Evolutionary conservation across 805 yeast genomes (phyloP).

Genomic region (Pichia phayaonensis): DNA sequence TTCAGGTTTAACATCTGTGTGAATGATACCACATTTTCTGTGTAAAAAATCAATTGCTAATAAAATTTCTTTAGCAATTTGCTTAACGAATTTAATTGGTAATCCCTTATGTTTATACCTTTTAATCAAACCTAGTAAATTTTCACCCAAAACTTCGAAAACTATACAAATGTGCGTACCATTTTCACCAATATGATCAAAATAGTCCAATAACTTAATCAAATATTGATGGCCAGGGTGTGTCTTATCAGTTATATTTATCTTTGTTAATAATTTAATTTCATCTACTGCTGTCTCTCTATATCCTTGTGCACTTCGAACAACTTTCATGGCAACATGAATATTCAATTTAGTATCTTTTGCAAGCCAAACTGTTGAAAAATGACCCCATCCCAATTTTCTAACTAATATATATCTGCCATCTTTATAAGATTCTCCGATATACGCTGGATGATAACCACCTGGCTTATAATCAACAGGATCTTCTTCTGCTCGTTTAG

Average conservation of each 20-base stretch:
- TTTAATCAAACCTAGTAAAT: slow-evolving; percentile 73
- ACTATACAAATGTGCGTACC: slow-evolving; percentile 96
- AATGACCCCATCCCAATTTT: slow-evolving; percentile 98
- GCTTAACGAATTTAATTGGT: slow-evolving; percentile 49
- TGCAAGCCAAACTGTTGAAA: slow-evolving; percentile 93
- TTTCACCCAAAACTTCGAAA: slow-evolving; percentile 94
- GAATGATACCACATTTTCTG: slow-evolving; percentile 57
- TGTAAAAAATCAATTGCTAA: slow-evolving; percentile 53
- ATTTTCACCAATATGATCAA: slow-evolving; percentile 81
- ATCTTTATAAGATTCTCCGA: slow-evolving; percentile 78
- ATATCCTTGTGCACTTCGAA: slow-evolving; percentile 82
- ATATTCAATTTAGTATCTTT: slow-evolving; percentile 44
- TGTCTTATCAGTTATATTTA: slow-evolving; percentile 50
- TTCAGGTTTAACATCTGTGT: slow-evolving; percentile 74
- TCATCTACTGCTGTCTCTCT: slow-evolving; percentile 95
- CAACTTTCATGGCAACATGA: slow-evolving; percentile 93
- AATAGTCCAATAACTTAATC: slow-evolving; percentile 73
- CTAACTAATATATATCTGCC: slow-evolving; percentile 69
- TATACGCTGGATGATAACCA: slow-evolving; percentile 90
- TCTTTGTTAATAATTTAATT: slow-evolving; percentile 65
- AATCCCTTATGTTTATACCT: slow-evolving; percentile 48
- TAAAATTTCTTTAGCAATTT: slow-evolving; percentile 49
- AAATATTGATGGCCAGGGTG: slow-evolving; percentile 82
- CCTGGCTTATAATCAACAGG: slow-evolving; percentile 80
- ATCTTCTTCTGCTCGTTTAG: slow-evolving; percentile 67